phyloP scores from a whole-genome alignment of 176 grass and related monocot species.

The Tuctoria greenei region DNA sequence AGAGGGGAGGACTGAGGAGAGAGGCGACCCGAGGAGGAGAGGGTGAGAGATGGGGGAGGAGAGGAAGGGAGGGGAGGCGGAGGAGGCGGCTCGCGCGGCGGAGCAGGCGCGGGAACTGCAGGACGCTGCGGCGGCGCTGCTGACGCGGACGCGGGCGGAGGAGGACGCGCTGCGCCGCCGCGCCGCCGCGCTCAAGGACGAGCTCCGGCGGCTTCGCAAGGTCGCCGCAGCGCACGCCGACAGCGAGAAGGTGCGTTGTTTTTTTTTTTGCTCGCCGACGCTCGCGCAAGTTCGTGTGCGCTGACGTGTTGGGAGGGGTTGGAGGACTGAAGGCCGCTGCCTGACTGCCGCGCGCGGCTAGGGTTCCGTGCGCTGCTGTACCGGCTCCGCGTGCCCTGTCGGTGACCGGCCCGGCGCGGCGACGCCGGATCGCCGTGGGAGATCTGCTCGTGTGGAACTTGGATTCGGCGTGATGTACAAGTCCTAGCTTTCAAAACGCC shows the following conservation, averaged over 20 bases:
- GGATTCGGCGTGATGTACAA: conserved; percentile 21
- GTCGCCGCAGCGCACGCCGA: conserved; percentile 41
- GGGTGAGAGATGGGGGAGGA: conserved; percentile 41
- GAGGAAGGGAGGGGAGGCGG: conserved; percentile 23
- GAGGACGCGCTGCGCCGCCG: conserved; percentile 82
- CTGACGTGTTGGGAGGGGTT: not conserved
- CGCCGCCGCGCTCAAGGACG: conserved; percentile 56
- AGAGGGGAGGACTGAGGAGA: not conserved
- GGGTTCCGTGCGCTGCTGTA: conserved; percentile 7
- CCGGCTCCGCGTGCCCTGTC: not conserved
- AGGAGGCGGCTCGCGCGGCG: conserved; percentile 51
- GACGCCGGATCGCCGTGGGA: conserved; percentile 35
- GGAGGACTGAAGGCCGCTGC: conserved; percentile 27
- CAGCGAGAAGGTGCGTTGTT: conserved; percentile 53
- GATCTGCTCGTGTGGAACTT: conserved; percentile 34
- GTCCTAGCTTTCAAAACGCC: not conserved
- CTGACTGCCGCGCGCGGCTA: not conserved
- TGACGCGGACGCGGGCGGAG: conserved; percentile 59
- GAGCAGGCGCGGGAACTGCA: conserved; percentile 88
- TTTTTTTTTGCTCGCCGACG: no score
- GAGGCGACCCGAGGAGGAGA: not conserved
- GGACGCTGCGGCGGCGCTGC: conserved; percentile 68
- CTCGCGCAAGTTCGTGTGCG: not conserved
- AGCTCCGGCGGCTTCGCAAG: conserved; percentile 59
- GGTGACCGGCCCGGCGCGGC: not conserved